phyloP scores from a whole-genome alignment of 164 flowering plant species.

The Vitis rupestris region DNA sequence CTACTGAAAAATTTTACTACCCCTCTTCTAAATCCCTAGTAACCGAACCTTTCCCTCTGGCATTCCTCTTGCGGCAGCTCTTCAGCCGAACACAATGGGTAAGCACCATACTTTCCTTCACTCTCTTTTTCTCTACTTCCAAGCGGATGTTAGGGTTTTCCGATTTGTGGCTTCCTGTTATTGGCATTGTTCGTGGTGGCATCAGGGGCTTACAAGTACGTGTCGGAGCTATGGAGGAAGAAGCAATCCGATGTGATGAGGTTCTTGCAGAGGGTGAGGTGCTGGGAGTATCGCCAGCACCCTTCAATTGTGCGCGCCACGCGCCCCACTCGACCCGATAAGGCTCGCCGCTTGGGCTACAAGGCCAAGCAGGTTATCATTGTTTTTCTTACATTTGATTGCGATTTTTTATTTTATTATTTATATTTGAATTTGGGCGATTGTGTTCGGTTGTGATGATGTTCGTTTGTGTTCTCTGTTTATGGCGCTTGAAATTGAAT shows the following conservation, averaged over 20 bases:
- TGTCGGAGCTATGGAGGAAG: slow-evolving; percentile 57
- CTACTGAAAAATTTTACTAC: too few relatives aligned
- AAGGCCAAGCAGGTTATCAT: slow-evolving; percentile 52
- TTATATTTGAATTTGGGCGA: not conserved
- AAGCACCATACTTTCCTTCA: too few relatives aligned
- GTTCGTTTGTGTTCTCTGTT: not conserved
- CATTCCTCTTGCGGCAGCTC: too few relatives aligned
- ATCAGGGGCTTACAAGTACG: slow-evolving; percentile 50
- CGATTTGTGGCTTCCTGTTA: too few relatives aligned
- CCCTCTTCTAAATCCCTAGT: too few relatives aligned
- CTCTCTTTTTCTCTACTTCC: too few relatives aligned
- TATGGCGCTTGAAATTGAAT: too few relatives aligned
- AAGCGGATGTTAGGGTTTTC: too few relatives aligned
- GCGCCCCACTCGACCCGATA: slow-evolving; percentile 47
- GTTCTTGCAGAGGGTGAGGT: slow-evolving; percentile 52
- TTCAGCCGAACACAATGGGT: too few relatives aligned
- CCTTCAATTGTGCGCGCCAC: slow-evolving; percentile 51
- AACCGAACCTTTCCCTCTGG: too few relatives aligned
- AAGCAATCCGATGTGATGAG: slow-evolving; percentile 62
- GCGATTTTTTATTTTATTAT: not conserved
- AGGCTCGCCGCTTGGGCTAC: slow-evolving; percentile 50
- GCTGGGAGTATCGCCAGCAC: slow-evolving; percentile 61
- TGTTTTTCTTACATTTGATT: not conserved
- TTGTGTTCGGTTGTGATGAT: not conserved
- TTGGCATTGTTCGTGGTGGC: too few relatives aligned